phyloP scores from a whole-genome alignment of 2,329 filamentous ascomycete species.

The Monilinia fructigena region DNA sequence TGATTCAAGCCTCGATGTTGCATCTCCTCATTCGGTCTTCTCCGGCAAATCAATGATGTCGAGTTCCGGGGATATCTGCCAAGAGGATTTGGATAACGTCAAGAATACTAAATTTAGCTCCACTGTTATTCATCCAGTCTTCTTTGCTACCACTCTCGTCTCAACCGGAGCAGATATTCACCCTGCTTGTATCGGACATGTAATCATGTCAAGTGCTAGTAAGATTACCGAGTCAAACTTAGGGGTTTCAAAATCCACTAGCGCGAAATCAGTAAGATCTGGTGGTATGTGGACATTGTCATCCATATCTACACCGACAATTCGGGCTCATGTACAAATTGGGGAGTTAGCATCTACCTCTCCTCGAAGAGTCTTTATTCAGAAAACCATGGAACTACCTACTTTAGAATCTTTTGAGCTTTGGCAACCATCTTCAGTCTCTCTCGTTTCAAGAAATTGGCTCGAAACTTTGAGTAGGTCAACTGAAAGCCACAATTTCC shows the following conservation, averaged over 20 bases:
- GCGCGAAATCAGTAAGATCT: background rate
- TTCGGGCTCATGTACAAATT: background rate
- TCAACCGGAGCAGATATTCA: slow-evolving; percentile 21
- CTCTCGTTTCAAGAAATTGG: slow-evolving; percentile 5
- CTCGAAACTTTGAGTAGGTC: background rate
- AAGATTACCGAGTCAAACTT: background rate
- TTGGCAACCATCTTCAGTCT: background rate
- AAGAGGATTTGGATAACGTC: background rate
- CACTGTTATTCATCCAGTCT: slow-evolving; percentile 27
- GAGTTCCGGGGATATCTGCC: background rate
- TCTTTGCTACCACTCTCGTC: slow-evolving; percentile 23
- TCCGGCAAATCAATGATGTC: background rate
- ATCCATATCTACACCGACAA: background rate
- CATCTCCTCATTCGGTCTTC: background rate
- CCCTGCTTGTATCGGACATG: slow-evolving; percentile 27
- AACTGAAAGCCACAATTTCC: background rate
- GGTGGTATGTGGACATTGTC: background rate
- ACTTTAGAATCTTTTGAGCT: slow-evolving; percentile 6
- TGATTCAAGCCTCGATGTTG: background rate
- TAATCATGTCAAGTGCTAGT: background rate
- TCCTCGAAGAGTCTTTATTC: background rate
- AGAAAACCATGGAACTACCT: background rate
- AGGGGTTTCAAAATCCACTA: background rate
- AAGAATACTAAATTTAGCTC: slow-evolving; percentile 16
- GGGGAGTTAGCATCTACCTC: background rate